Percentiles rank a stretch among this genome's conserved stretches.
phyloP scores from a whole-genome alignment of 139 green algal genomes.

The Micractinium sp. region DNA sequence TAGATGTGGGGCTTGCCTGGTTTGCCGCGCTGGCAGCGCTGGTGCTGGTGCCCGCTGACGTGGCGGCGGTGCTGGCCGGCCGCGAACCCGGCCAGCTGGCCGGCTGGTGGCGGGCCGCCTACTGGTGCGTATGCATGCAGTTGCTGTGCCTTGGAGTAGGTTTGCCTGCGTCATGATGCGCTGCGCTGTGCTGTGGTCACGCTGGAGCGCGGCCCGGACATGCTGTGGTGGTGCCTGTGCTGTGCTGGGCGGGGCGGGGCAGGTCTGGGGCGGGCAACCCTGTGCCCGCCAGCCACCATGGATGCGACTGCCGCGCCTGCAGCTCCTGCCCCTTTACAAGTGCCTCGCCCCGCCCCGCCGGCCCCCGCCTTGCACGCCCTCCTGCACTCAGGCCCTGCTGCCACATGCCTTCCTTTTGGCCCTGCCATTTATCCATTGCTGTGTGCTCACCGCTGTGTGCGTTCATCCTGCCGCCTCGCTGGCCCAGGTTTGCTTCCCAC shows the following conservation, averaged over 20 bases:
- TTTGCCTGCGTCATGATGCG: too few species aligned
- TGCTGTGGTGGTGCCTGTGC: too few species aligned
- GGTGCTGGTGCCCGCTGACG: constrained; percentile 64
- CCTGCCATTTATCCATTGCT: too few species aligned
- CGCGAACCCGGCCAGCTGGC: constrained; percentile 32
- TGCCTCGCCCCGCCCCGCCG: background rate
- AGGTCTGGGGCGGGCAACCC: too few species aligned
- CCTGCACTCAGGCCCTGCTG: background rate
- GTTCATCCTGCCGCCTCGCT: too few species aligned
- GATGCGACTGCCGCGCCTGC: too few species aligned
- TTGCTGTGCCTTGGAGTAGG: too few species aligned
- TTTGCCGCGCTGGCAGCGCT: constrained; percentile 58
- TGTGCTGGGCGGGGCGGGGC: too few species aligned
- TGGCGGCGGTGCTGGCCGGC: constrained; percentile 37
- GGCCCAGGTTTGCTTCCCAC: background rate
- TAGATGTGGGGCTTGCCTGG: constrained; percentile 67
- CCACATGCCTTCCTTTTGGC: background rate
- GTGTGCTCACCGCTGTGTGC: background rate
- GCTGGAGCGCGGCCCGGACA: too few species aligned
- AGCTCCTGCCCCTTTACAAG: background rate
- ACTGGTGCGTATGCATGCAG: constrained; percentile 47
- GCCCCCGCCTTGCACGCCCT: background rate
- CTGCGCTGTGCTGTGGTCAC: too few species aligned
- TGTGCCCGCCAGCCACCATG: too few species aligned
- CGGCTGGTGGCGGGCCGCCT: constrained; percentile 52